Evolutionary conservation across 2,329 filamentous ascomycete genomes (phyloP).

Genomic region (Penicillium carneum): DNA sequence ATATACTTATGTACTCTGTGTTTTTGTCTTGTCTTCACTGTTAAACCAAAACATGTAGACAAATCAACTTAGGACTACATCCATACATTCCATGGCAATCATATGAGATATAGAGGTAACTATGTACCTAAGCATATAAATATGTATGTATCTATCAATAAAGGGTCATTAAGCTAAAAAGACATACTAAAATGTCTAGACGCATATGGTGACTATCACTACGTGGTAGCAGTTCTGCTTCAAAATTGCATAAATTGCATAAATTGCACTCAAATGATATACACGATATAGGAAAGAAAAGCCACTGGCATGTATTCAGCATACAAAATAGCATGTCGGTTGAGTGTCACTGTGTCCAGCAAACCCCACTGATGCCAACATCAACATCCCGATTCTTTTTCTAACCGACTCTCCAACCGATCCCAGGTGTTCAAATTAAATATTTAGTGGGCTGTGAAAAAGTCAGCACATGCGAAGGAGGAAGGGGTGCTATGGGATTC

Average conservation of each 20-base stretch:
- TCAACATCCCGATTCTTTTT: constrained; percentile 45
- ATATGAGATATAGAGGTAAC: background rate
- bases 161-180: background rate
- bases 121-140: background rate
- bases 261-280: constrained; percentile 49
- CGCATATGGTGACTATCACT: constrained; percentile 4
- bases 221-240: constrained; percentile 25
- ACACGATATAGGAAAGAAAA: constrained; percentile 49
- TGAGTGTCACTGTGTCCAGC: constrained; percentile 42
- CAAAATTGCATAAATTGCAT: constrained; percentile 50
- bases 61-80: background rate
- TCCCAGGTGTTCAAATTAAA: constrained; percentile 38
- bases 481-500: constrained; percentile 34
- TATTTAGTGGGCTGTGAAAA: constrained; percentile 48
- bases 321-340: constrained; percentile 45
- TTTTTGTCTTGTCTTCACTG: background rate
- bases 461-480: constrained; percentile 27
- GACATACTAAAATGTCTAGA: background rate
- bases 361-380: constrained; percentile 39
- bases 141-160: background rate
- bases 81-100: background rate
- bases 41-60: background rate
- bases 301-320: constrained; percentile 48
- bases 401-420: constrained; percentile 42
- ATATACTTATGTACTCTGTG: background rate